Evolutionary conservation across 2,329 filamentous ascomycete species (phyloP).

Genomic region (Penicillium sp.): DNA sequence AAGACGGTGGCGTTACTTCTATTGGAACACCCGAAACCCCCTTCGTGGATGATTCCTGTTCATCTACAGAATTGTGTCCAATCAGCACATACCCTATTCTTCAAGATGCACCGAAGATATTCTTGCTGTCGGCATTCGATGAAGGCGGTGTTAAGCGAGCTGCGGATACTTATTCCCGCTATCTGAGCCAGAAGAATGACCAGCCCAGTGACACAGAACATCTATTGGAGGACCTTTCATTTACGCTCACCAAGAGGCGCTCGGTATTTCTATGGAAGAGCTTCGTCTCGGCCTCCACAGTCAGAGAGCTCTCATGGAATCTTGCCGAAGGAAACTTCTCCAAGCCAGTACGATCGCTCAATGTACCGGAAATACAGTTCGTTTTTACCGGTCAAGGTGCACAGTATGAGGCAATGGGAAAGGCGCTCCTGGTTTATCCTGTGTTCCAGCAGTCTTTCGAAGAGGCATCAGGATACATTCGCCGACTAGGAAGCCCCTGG

Average conservation of each 20-base stretch:
- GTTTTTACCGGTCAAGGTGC: constrained; percentile 44
- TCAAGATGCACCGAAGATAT: constrained; percentile 8
- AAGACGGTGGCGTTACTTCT: constrained; percentile 6
- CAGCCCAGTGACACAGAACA: not conserved
- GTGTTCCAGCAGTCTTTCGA: constrained; percentile 23
- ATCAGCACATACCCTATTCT: not conserved
- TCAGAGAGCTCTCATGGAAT: constrained; percentile 15
- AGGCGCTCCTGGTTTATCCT: constrained; percentile 27
- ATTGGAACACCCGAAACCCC: constrained; percentile 10
- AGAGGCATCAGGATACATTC: constrained; percentile 24
- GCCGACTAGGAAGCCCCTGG: constrained; percentile 25
- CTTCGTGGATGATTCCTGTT: constrained; percentile 6
- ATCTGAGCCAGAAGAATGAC: constrained; percentile 10
- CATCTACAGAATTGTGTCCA: constrained; percentile 4
- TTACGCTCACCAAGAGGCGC: constrained; percentile 21
- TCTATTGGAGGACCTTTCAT: constrained; percentile 23
- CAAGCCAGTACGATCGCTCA: constrained; percentile 6
- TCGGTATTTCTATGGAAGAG: constrained; percentile 20
- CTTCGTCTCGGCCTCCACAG: constrained; percentile 13
- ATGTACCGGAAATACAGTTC: constrained; percentile 26
- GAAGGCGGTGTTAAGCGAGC: constrained; percentile 25
- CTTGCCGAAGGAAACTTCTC: constrained; percentile 15
- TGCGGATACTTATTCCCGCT: constrained; percentile 11
- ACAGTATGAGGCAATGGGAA: constrained; percentile 38
- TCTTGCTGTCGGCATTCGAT: constrained; percentile 23